Conservation (phyloP, 768 basidiomycete species). For the Amanita rubescens region DNA sequence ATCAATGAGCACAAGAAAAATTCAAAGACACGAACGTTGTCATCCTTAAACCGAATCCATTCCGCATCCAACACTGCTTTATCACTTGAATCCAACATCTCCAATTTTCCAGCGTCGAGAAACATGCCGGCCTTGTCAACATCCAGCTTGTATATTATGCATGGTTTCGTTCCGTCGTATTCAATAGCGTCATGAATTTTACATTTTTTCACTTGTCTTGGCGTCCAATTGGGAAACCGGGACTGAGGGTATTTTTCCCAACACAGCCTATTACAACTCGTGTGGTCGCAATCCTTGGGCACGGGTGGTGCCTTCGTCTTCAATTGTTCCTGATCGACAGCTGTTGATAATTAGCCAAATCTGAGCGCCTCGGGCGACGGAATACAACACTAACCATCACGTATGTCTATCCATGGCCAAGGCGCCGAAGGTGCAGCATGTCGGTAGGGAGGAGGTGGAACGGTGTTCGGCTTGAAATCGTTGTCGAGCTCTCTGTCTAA, state of each 20-base stretch:
- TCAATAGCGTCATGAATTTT: constrained; percentile 29
- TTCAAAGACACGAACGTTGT: constrained; percentile 27
- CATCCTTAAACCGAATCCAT: constrained; percentile 29
- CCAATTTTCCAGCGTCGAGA: constrained; percentile 18
- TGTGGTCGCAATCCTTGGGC: constrained; percentile 30
- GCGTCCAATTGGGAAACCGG: constrained; percentile 51
- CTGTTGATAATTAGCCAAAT: neutral
- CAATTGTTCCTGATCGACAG: constrained; percentile 25
- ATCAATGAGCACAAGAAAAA: neutral
- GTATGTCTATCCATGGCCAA: constrained; percentile 39
- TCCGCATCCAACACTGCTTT: constrained; percentile 14
- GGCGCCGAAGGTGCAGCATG: constrained; percentile 42
- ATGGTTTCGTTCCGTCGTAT: constrained; percentile 19
- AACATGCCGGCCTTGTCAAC: constrained; percentile 30
- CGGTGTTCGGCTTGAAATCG: neutral
- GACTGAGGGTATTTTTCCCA: constrained; percentile 38
- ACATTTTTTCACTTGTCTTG: constrained; percentile 33
- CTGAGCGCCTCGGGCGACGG: neutral
- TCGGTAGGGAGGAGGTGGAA: constrained; percentile 33
- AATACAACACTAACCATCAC: constrained; percentile 23
- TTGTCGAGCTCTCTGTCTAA: neutral
- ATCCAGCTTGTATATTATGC: constrained; percentile 33
- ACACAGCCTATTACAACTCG: constrained; percentile 26
- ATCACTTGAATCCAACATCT: constrained; percentile 11
- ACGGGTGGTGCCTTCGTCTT: constrained; percentile 30